phyloP scores from a whole-genome alignment of 129 eudicot genomes.

The Tagetes patula region DNA sequence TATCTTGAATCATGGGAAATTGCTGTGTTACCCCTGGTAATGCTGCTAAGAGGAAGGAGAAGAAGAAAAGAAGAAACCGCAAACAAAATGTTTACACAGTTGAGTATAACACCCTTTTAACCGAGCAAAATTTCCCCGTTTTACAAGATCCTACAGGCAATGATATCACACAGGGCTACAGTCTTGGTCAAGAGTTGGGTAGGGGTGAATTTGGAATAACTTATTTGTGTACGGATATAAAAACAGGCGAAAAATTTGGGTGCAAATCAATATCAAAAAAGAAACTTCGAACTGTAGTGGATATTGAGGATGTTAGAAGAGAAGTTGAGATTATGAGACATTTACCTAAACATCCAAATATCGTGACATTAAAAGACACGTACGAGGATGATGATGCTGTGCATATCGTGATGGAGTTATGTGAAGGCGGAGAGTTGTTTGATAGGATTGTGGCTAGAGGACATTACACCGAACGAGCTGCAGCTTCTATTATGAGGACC shows the following conservation, averaged over 20 bases:
- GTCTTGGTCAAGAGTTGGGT: constrained; percentile 66
- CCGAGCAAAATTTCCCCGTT: constrained; percentile 46
- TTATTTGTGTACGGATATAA: constrained; percentile 64
- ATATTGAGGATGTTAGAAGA: constrained; percentile 79
- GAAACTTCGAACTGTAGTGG: constrained; percentile 79
- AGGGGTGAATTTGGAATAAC: constrained; percentile 86
- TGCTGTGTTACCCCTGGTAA: constrained; percentile 55
- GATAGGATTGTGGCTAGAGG: constrained; percentile 83
- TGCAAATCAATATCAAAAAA: constrained; percentile 80
- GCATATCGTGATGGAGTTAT: constrained; percentile 80
- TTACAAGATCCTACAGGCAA: constrained; percentile 55
- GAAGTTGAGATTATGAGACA: constrained; percentile 84
- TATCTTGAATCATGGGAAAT: constrained; percentile 59
- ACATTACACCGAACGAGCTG: constrained; percentile 81
- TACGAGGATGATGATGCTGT: constrained; percentile 77
- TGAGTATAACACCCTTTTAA: constrained; percentile 40
- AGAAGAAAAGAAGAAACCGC: constrained; percentile 40
- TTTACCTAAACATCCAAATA: constrained; percentile 70
- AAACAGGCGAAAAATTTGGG: constrained; percentile 48
- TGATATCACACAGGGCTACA: constrained; percentile 42
- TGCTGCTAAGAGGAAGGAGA: constrained; percentile 43
- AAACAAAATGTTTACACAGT: constrained; percentile 55
- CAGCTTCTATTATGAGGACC: constrained; percentile 61
- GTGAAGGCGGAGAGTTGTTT: constrained; percentile 82
- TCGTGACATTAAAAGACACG: constrained; percentile 64